Base-by-base conservation (phyloP, 495 filamentous ascomycete genomes). In the Daldinia vernicosa region DNA sequence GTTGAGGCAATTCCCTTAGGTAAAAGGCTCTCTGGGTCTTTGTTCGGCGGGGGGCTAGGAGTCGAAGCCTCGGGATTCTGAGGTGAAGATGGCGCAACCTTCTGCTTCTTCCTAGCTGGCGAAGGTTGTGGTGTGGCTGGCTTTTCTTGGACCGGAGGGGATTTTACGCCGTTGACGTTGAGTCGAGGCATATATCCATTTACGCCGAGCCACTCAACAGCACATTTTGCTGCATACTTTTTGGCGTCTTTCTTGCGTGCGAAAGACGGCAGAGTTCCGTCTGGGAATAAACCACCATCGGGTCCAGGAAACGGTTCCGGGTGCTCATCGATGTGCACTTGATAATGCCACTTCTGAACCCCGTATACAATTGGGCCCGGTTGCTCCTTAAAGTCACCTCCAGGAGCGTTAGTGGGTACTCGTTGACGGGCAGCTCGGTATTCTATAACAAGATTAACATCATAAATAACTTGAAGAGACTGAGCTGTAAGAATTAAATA, bases 161-260 rank as follows among this genome's bases (percentile, higher is more conserved):
- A 5, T 33, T 47, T 74, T 30, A 52, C 26, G 22, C 72, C 68
- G 39, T 67, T 60, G 33, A 6, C 7, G 7, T 39, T 19, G 22
- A 69, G 60, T 12, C 17, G 27, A 6, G 67, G 60, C 68, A 81
- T 77, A 53, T 71, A 61, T 8, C 66, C 61, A 6, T 76, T 55
- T 4, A 27, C 55, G 60, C 72, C 74, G 1, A 84, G 79, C 78
- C 77, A 83, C 28, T 80, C 73, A 37, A 80, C 33, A 62, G 79
- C 79, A 60, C 75, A 82, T 52, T 78, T 82, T 33, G 81, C 81
- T 0, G 83, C 83, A 65, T 83, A 84, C 51, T 75, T 68, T 65
- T 81, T 83, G 27, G 83, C 82, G 40, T 82, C 78, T 69, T 81
- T 84, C 69, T 83, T 84, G 27, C 69, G 71, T 26, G 66, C 32